Percentiles rank a stretch among this genome's conserved stretches.
Conservation (phyloP, 2,329 filamentous ascomycete genomes). For the Alternaria gaisen region DNA sequence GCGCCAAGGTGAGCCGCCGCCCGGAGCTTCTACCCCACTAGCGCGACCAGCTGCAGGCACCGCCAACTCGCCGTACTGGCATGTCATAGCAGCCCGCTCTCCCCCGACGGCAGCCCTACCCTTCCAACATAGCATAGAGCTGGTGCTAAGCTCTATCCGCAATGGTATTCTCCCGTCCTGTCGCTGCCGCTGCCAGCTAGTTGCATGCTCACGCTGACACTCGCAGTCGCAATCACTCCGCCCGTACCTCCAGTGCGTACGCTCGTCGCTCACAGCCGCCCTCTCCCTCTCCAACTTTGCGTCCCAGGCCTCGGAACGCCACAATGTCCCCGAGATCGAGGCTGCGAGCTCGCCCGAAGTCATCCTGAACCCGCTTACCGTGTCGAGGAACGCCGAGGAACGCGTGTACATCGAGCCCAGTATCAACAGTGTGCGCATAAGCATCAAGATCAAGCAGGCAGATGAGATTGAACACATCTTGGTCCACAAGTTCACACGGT, state of each 20-base stretch:
- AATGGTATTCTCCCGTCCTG: constrained; percentile 37
- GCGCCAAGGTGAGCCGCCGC: constrained; percentile 24
- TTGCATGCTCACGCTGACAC: constrained; percentile 34
- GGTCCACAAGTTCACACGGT: constrained; percentile 97
- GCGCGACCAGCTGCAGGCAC: constrained; percentile 37
- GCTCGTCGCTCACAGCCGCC: constrained; percentile 91
- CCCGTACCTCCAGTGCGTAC: constrained; percentile 95
- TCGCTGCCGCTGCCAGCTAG: background rate
- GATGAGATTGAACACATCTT: constrained; percentile 98
- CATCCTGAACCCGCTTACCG: constrained; percentile 86
- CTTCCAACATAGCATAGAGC: constrained; percentile 29
- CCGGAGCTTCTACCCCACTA: constrained; percentile 38
- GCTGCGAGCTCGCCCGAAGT: constrained; percentile 92
- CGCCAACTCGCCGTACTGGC: constrained; percentile 38
- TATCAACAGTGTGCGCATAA: constrained; percentile 95
- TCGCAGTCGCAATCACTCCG: constrained; percentile 90
- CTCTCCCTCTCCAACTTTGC: constrained; percentile 97
- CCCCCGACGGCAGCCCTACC: constrained; percentile 27
- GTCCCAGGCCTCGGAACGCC: constrained; percentile 92
- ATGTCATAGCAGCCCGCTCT: constrained; percentile 40
- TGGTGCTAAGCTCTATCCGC: constrained; percentile 27
- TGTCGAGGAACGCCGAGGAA: constrained; percentile 97
- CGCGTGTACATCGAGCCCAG: constrained; percentile 94
- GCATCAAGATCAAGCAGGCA: constrained; percentile 99
- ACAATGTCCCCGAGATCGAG: constrained; percentile 98